A percentile compares a stretch with the other conserved stretches of the same genome.
Evolutionary conservation across 805 yeast genomes (phyloP).

Genomic region (Groenewaldozyma tartarivorans): DNA sequence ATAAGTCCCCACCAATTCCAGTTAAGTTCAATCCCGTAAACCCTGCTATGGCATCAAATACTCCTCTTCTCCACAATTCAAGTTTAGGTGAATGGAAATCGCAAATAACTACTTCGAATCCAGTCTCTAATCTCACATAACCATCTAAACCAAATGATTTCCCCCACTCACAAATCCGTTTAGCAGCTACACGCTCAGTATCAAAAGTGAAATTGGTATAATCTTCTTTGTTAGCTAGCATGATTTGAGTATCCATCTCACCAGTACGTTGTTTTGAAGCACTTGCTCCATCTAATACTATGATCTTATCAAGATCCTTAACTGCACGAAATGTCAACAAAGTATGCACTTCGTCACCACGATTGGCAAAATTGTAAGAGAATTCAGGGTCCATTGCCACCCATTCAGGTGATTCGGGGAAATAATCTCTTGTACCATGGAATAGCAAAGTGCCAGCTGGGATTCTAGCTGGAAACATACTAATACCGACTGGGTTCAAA

Average conservation of each 20-base stretch:
- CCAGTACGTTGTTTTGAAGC: slow-evolving; percentile 52
- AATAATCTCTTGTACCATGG: slow-evolving; percentile 40
- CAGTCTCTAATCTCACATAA: slow-evolving; percentile 46
- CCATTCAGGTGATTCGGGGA: slow-evolving; percentile 51
- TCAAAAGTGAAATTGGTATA: slow-evolving; percentile 24
- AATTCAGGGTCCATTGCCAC: slow-evolving; percentile 56
- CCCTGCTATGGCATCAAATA: slow-evolving; percentile 1
- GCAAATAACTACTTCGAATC: slow-evolving; percentile 54
- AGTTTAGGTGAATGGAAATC: slow-evolving; percentile 41
- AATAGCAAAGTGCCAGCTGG: slow-evolving; percentile 51
- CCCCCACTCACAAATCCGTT: slow-evolving; percentile 46
- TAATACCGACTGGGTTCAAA: slow-evolving; percentile 41
- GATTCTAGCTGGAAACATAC: slow-evolving; percentile 49
- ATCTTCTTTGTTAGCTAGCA: slow-evolving; percentile 30
- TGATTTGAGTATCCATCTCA: slow-evolving; percentile 49
- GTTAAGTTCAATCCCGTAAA: slow-evolving; percentile 1
- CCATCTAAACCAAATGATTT: slow-evolving; percentile 48
- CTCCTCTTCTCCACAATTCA: slow-evolving; percentile 35
- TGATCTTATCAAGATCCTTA: slow-evolving; percentile 37
- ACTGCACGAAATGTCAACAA: slow-evolving; percentile 40
- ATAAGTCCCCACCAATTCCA: neutral
- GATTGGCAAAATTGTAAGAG: slow-evolving; percentile 28
- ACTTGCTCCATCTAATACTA: slow-evolving; percentile 57
- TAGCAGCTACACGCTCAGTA: slow-evolving; percentile 39
- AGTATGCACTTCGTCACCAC: slow-evolving; percentile 8